Evolutionary conservation across 192 early-diverging fungal species (phyloP).

Genomic region (Mortierella hygrophila): DNA sequence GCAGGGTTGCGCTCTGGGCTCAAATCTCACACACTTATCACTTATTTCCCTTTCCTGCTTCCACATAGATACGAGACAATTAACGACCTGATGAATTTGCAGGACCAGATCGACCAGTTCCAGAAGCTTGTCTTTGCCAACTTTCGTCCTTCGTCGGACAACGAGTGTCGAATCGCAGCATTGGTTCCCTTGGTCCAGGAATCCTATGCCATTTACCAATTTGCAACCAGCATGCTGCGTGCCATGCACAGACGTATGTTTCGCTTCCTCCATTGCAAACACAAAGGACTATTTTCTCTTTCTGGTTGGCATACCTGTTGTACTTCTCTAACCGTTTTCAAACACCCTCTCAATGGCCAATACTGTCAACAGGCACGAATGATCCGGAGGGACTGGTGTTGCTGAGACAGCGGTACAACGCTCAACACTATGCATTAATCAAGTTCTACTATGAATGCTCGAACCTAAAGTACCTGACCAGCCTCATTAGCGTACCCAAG

Average conservation of each 20-base stretch:
- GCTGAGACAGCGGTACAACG: conserved; percentile 87
- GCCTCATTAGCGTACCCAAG: conserved; percentile 87
- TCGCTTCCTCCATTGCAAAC: not conserved
- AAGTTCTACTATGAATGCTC: conserved; percentile 93
- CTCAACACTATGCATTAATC: conserved; percentile 84
- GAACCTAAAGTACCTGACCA: conserved; percentile 88
- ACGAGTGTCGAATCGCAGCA: conserved; percentile 93
- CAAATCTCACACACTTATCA: not conserved
- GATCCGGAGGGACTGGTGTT: conserved; percentile 89
- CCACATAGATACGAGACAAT: conserved; percentile 89
- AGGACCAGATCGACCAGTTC: conserved; percentile 91
- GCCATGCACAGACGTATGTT: conserved; percentile 90
- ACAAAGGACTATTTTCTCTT: not conserved
- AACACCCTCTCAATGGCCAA: not conserved
- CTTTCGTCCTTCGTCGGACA: conserved; percentile 83
- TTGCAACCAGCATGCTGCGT: conserved; percentile 92
- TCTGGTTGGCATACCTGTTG: not conserved
- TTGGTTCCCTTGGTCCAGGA: conserved; percentile 96
- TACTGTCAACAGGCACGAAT: conserved; percentile 58
- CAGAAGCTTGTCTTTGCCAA: conserved; percentile 87
- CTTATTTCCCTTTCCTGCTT: not conserved
- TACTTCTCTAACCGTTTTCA: not conserved
- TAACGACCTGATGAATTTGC: conserved; percentile 88
- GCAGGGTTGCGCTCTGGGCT: not conserved
- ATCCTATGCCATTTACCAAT: conserved; percentile 93